These are phyloP conservation scores for Drechslerella coelobrocha DNA, from an alignment of 2,329 filamentous ascomycete species.

Conservation along the genomic window DNA sequence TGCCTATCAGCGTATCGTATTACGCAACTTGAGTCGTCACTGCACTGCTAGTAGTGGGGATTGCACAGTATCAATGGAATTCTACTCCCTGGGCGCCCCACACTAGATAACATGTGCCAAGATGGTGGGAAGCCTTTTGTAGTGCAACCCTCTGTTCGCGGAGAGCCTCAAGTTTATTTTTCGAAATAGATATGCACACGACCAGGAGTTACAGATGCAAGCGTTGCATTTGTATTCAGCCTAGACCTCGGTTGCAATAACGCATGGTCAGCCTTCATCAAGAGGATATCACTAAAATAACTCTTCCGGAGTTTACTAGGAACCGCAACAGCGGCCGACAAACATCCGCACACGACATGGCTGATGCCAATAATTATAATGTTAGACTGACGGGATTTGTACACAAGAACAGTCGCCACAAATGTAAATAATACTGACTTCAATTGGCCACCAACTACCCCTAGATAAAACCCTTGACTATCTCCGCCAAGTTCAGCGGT, in stretches of 20 bases:
- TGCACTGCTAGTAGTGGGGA: constrained; percentile 1
- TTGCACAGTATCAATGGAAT: constrained; percentile 3
- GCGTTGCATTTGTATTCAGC: constrained; percentile 13
- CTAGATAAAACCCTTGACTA: no score
- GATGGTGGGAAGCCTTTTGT: constrained; percentile 1
- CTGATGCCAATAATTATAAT: no score
- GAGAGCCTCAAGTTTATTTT: constrained; percentile 22
- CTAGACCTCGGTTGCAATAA: background rate
- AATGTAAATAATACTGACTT: no score
- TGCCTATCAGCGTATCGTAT: constrained; percentile 21
- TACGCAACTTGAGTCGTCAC: constrained; percentile 17
- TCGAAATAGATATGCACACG: no score
- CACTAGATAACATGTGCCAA: constrained; percentile 8
- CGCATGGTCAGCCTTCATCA: no score
- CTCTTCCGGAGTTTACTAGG: background rate
- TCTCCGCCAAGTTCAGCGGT: no score
- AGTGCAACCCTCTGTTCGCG: constrained; percentile 22
- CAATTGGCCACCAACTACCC: no score
- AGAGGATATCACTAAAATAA: no score
- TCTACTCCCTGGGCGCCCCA: background rate
- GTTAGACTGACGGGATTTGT: no score
- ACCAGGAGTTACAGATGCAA: constrained; percentile 9
- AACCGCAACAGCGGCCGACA: no score
- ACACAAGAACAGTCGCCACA: no score
- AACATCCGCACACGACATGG: no score